These are phyloP conservation scores for Scleromitrula shiraiana DNA, from an alignment of 2,329 filamentous ascomycete species.

Conservation along the genomic window DNA sequence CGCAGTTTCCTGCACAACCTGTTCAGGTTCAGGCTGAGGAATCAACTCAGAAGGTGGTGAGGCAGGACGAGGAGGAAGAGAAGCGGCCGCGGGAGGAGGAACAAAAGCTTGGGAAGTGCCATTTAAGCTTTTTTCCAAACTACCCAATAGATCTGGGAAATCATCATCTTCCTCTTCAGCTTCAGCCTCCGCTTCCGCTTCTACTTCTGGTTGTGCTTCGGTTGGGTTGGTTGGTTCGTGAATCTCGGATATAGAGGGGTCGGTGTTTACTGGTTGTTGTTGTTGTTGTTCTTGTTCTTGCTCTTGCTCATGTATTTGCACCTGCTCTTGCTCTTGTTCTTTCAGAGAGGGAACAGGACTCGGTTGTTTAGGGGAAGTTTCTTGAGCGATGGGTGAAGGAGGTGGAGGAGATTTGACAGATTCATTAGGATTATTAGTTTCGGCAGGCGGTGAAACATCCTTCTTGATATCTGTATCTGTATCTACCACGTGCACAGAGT, in stretches of 20 bases:
- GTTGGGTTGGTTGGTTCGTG: neutral
- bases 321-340: neutral
- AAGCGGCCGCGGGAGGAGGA: neutral
- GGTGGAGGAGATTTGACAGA: neutral
- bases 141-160: slow-evolving; percentile 24
- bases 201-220: neutral
- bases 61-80: no score
- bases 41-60: no score
- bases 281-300: neutral
- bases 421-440: neutral
- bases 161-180: slow-evolving; percentile 20
- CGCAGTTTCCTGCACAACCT: no score
- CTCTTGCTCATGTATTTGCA: neutral
- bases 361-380: neutral
- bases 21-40: no score
- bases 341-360: no score
- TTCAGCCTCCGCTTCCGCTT: neutral
- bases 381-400: neutral
- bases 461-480: neutral
- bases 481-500: neutral
- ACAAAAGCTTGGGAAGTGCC: neutral
- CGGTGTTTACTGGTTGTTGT: neutral
- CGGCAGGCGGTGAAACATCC: neutral
- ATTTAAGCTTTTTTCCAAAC: slow-evolving; percentile 23
- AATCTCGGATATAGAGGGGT: neutral